Evolutionary conservation across 2,329 filamentous ascomycete species (phyloP).

Genomic region (Diaporthe aspalathi): DNA sequence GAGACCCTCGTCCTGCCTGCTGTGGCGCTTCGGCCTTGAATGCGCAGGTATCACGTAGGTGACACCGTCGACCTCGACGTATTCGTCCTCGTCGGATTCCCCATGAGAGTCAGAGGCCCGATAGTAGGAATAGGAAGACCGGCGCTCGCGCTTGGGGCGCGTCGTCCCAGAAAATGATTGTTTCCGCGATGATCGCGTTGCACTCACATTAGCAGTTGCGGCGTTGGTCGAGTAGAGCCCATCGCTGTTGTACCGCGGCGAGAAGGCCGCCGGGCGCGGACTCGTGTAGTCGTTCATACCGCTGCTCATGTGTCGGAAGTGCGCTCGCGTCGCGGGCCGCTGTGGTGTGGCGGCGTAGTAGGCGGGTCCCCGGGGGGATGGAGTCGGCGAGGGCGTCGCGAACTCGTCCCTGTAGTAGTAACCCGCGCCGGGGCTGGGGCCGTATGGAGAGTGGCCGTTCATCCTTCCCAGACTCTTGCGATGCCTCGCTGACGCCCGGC

Average conservation of each 20-base stretch:
- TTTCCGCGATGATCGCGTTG: constrained; percentile 59
- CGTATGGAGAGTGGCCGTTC: constrained; percentile 57
- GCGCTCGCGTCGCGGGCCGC: constrained; percentile 66
- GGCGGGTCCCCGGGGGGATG: constrained; percentile 62
- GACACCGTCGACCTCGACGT: constrained; percentile 64
- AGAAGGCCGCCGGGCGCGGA: constrained; percentile 63
- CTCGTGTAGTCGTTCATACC: constrained; percentile 54
- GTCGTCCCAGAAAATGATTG: constrained; percentile 60
- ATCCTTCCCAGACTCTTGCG: constrained; percentile 52
- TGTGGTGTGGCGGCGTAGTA: constrained; percentile 61
- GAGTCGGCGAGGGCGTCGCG: constrained; percentile 66
- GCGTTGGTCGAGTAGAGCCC: constrained; percentile 60
- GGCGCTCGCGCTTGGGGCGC: constrained; percentile 63
- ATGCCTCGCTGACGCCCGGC: constrained; percentile 48
- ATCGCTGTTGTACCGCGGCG: constrained; percentile 71
- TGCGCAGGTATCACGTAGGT: constrained; percentile 65
- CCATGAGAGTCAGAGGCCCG: constrained; percentile 68
- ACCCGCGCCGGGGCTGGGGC: constrained; percentile 61
- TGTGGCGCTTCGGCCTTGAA: constrained; percentile 58
- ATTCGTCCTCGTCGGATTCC: constrained; percentile 74
- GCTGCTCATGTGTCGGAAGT: constrained; percentile 58
- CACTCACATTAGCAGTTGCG: constrained; percentile 75
- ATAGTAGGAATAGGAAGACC: constrained; percentile 68
- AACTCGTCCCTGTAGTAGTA: constrained; percentile 63
- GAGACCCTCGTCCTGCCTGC: constrained; percentile 45